Evolutionary conservation across 1,139 yeast species (phyloP).

Genomic region (Saccharomyces hybrid): DNA sequence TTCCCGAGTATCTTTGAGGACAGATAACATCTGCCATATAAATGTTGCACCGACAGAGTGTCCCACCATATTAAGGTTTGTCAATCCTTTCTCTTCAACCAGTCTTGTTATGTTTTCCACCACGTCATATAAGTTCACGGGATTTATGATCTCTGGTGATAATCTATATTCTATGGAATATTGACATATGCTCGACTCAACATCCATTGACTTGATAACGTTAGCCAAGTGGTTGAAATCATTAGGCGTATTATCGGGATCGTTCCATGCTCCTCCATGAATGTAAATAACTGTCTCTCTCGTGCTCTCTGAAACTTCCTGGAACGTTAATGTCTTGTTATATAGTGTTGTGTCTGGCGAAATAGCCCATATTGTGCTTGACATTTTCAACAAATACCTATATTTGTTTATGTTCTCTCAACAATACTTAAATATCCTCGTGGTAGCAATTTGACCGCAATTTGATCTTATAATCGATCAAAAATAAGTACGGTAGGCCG

Average conservation of each 20-base stretch:
- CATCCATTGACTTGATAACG: slow-evolving; percentile 4
- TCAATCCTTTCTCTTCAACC: slow-evolving; percentile 24
- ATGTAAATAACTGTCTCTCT: slow-evolving; percentile 40
- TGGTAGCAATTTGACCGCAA: neutral
- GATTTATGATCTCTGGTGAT: slow-evolving; percentile 57
- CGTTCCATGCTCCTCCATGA: slow-evolving; percentile 92
- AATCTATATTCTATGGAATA: slow-evolving; percentile 54
- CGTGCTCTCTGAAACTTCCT: slow-evolving; percentile 4
- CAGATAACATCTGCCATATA: slow-evolving; percentile 43
- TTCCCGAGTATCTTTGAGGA: neutral
- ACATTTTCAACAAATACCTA: neutral
- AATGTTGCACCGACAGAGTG: slow-evolving; percentile 83
- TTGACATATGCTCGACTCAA: slow-evolving; percentile 9
- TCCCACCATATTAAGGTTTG: slow-evolving; percentile 44
- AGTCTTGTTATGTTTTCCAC: slow-evolving; percentile 38
- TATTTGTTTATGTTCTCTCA: neutral
- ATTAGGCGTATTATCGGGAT: slow-evolving; percentile 48
- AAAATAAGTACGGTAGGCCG: neutral
- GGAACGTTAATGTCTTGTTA: slow-evolving; percentile 11
- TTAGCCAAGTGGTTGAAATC: slow-evolving; percentile 44
- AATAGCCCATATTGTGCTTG: neutral
- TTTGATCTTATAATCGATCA: neutral
- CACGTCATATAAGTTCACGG: slow-evolving; percentile 56
- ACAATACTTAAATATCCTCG: neutral
- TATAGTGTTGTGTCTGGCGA: slow-evolving; percentile 6